A percentile compares a stretch with the other conserved stretches of the same genome.
Evolutionary conservation across 345 rosid species (phyloP).

Genomic region (Geranium brycei): DNA sequence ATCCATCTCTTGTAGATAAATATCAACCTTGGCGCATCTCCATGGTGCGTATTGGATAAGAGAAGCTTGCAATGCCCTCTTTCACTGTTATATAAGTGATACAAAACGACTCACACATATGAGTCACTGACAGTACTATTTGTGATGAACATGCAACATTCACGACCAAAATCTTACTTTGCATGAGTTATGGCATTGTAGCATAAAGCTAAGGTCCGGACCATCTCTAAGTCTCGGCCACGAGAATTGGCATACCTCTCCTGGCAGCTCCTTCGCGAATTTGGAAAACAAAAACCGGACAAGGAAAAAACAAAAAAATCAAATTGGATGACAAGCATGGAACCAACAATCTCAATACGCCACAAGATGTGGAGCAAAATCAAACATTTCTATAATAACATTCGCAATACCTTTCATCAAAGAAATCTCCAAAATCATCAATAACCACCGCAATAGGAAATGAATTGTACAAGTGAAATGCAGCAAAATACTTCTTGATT

Average conservation of each 20-base stretch:
- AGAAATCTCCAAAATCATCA: constrained; percentile 74
- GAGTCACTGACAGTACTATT: neutral
- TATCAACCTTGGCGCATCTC: constrained; percentile 55
- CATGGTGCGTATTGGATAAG: constrained; percentile 55
- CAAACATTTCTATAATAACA: neutral
- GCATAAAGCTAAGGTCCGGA: constrained; percentile 60
- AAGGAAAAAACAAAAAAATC: neutral
- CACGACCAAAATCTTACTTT: constrained; percentile 27
- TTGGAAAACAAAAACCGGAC: neutral
- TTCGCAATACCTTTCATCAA: constrained; percentile 36
- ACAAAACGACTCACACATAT: neutral
- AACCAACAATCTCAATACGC: neutral
- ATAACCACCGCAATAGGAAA: constrained; percentile 47
- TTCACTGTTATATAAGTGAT: constrained; percentile 17
- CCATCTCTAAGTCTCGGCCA: constrained; percentile 76
- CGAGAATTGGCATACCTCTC: constrained; percentile 51
- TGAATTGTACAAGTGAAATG: constrained; percentile 55
- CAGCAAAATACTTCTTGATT: constrained; percentile 65
- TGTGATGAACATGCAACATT: no score
- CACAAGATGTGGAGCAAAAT: neutral
- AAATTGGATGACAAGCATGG: neutral
- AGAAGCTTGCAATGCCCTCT: constrained; percentile 38
- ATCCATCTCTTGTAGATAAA: constrained; percentile 77
- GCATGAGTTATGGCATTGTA: constrained; percentile 51
- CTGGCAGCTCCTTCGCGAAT: constrained; percentile 32